A percentile compares a stretch with the other conserved stretches of the same genome.
phyloP scores from a whole-genome alignment of 2,329 filamentous ascomycete species.

The Davidsoniella eucalypti region DNA sequence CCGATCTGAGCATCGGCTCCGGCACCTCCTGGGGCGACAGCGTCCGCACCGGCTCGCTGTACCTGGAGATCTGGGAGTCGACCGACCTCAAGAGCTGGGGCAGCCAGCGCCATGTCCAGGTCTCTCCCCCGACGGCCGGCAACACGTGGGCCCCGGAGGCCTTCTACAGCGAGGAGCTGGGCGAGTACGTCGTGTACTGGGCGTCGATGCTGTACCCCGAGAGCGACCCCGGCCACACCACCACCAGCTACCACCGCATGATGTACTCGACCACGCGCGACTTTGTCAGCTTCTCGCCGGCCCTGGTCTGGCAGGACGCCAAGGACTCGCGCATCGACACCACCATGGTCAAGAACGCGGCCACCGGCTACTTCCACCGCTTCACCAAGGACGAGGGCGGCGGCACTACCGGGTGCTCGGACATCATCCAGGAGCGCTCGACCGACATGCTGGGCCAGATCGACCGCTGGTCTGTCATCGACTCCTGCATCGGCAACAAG shows the following conservation, averaged over 20 bases:
- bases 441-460: constrained; percentile 24
- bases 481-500: constrained; percentile 32
- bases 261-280: constrained; percentile 33
- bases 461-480: constrained; percentile 26
- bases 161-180: constrained; percentile 28
- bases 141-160: constrained; percentile 39
- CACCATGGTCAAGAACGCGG: constrained; percentile 28
- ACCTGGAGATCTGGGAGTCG: constrained; percentile 37
- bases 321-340: constrained; percentile 35
- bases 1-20: constrained; percentile 36
- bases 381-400: constrained; percentile 40
- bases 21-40: constrained; percentile 35
- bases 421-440: constrained; percentile 37
- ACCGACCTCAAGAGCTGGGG: constrained; percentile 34
- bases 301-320: constrained; percentile 34
- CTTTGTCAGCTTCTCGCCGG: constrained; percentile 31
- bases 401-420: constrained; percentile 30
- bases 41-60: constrained; percentile 30
- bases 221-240: constrained; percentile 25
- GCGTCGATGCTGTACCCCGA: constrained; percentile 26
- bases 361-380: constrained; percentile 26
- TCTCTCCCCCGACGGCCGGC: constrained; percentile 31
- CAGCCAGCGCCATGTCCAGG: constrained; percentile 30
- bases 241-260: constrained; percentile 34
- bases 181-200: constrained; percentile 31